A percentile compares a stretch with the other conserved stretches of the same genome.
Conservation (phyloP, 1,139 yeast genomes). For the Protomyces lactucae-debilis region DNA sequence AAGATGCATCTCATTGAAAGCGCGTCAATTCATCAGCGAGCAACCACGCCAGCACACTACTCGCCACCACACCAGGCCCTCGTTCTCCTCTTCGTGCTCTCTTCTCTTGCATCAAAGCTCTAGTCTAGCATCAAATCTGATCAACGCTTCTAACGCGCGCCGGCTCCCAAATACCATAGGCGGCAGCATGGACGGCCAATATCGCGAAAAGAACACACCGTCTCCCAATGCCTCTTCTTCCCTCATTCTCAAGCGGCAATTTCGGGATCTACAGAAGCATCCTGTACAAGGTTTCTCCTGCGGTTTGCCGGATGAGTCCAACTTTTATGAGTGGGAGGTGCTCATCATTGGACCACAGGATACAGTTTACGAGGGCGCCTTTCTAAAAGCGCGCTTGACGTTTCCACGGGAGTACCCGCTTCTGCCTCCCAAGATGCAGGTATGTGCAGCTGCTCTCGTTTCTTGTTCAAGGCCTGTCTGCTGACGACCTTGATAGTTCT, state of each 20-base stretch:
- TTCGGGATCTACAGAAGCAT: constrained; percentile 28
- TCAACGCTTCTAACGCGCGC: no score
- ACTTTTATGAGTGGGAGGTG: constrained; percentile 36
- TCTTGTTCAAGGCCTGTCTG: background rate
- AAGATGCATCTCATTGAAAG: no score
- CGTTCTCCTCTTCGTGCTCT: no score
- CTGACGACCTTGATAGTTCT: constrained; percentile 26
- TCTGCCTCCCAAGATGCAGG: constrained; percentile 34
- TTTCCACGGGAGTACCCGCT: constrained; percentile 35
- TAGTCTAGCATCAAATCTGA: no score
- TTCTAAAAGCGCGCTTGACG: constrained; percentile 33
- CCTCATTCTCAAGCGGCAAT: constrained; percentile 13
- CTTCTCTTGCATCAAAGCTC: no score
- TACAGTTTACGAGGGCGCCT: constrained; percentile 35
- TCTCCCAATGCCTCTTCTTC: constrained; percentile 20
- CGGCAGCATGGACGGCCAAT: background rate
- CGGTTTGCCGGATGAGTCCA: constrained; percentile 34
- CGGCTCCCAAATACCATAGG: no score
- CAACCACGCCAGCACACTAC: no score
- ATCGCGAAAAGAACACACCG: constrained; percentile 15
- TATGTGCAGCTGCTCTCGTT: background rate
- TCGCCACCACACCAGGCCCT: no score
- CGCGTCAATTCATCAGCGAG: no score
- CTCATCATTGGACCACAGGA: constrained; percentile 35
- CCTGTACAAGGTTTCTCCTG: constrained; percentile 35